These are phyloP conservation scores for Phyllosticta citriasiana DNA, from an alignment of 2,329 filamentous ascomycete species.

Conservation along the genomic window DNA sequence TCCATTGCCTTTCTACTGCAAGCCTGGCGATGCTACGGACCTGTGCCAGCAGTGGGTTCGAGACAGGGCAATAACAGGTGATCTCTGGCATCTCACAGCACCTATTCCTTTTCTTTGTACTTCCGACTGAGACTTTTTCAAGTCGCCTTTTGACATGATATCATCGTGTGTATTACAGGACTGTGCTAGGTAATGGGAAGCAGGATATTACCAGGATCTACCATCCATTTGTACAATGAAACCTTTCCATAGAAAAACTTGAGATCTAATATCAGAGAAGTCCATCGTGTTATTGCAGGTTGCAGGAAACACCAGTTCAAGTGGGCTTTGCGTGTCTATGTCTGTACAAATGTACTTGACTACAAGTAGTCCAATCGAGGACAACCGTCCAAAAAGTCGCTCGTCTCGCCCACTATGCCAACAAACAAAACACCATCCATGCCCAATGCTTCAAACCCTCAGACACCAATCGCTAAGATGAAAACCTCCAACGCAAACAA, in stretches of 20 bases:
- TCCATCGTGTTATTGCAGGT: too few relatives aligned
- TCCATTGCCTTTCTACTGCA: neutral
- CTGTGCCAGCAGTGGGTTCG: conserved; percentile 34
- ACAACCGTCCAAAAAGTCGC: neutral
- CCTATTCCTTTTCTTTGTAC: neutral
- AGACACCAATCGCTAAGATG: neutral
- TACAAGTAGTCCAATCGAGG: neutral
- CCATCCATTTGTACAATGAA: too few relatives aligned
- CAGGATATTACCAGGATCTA: too few relatives aligned
- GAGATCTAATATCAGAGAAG: too few relatives aligned
- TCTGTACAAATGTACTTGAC: neutral
- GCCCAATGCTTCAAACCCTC: neutral
- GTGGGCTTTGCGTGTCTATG: neutral
- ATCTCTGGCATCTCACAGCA: conserved; percentile 13
- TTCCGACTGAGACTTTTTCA: neutral
- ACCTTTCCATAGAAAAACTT: too few relatives aligned
- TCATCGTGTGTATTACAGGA: too few relatives aligned
- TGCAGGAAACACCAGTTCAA: too few relatives aligned
- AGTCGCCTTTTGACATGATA: too few relatives aligned
- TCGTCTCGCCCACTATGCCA: neutral
- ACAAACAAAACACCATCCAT: neutral
- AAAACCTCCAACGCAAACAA: neutral
- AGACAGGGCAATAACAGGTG: conserved; percentile 32
- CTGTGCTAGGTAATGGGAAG: too few relatives aligned
- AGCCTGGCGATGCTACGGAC: conserved; percentile 20